A percentile compares a stretch with the other conserved stretches of the same genome.
These are phyloP conservation scores for Phytopythium litorale DNA, from an alignment of 352 stramenopile genomes.

Conservation along the genomic window DNA sequence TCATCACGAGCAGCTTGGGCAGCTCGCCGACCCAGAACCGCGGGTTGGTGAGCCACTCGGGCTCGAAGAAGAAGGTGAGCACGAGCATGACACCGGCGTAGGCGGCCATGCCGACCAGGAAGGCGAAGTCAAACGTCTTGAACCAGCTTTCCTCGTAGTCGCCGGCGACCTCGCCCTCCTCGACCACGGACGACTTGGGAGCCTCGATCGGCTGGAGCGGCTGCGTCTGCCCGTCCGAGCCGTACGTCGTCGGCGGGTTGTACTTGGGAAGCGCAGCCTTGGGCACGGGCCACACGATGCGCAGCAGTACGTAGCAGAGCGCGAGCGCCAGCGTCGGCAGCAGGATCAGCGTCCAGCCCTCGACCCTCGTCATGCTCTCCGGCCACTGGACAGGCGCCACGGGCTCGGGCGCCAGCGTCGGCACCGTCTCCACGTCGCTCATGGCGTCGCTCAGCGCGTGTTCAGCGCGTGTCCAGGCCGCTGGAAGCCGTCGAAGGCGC, in stretches of 20 bases:
- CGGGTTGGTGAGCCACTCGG: slow-evolving; percentile 37
- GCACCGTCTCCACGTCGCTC: slow-evolving; percentile 9
- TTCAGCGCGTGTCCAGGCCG: background rate
- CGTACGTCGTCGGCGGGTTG: slow-evolving; percentile 27
- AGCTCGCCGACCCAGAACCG: slow-evolving; percentile 65
- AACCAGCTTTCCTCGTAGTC: slow-evolving; percentile 52
- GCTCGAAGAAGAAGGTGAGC: slow-evolving; percentile 60
- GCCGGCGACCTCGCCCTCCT: slow-evolving; percentile 60
- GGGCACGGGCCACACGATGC: slow-evolving; percentile 60
- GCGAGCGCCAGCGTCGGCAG: slow-evolving; percentile 43
- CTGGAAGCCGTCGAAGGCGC: background rate
- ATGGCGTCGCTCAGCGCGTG: background rate
- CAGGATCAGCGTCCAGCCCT: slow-evolving; percentile 33
- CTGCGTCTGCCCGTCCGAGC: slow-evolving; percentile 27
- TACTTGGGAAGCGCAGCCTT: slow-evolving; percentile 32
- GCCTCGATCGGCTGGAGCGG: slow-evolving; percentile 30
- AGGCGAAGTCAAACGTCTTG: slow-evolving; percentile 58
- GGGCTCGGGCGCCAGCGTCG: slow-evolving; percentile 10
- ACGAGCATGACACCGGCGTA: slow-evolving; percentile 47
- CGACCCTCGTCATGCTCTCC: slow-evolving; percentile 32
- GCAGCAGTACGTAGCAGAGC: slow-evolving; percentile 62
- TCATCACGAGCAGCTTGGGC: slow-evolving; percentile 74
- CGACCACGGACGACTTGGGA: slow-evolving; percentile 50
- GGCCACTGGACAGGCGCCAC: slow-evolving; percentile 27
- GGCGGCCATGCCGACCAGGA: slow-evolving; percentile 50